Conservation (phyloP, 2,329 filamentous ascomycete species). For the Tolypocladium album region DNA sequence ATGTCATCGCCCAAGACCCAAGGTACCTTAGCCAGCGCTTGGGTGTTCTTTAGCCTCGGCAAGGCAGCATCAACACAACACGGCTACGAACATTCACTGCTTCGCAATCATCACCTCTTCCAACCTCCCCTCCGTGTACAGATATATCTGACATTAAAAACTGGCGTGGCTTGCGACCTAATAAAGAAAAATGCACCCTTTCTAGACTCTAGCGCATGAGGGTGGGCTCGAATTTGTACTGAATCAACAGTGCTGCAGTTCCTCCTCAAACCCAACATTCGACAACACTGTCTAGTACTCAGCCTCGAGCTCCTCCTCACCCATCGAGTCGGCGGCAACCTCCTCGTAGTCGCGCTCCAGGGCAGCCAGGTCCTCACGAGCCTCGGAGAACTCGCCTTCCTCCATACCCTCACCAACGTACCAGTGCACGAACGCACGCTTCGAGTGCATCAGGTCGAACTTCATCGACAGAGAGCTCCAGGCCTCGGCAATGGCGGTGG, state of each 20-base stretch:
- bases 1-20: neutral
- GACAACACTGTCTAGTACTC: slow-evolving; percentile 61
- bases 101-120: neutral
- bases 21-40: neutral
- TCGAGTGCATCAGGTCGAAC: slow-evolving; percentile 99
- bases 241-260: slow-evolving; percentile 8
- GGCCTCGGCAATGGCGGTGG: slow-evolving; percentile 94
- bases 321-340: slow-evolving; percentile 88
- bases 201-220: slow-evolving; percentile 13
- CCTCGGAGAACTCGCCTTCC: slow-evolving; percentile 99
- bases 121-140: slow-evolving; percentile 14
- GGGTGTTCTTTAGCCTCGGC: neutral
- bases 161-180: slow-evolving; percentile 22
- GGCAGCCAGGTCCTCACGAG: slow-evolving; percentile 94
- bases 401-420: slow-evolving; percentile 99
- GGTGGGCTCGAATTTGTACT: slow-evolving; percentile 14
- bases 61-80: neutral
- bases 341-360: slow-evolving; percentile 98
- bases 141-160: slow-evolving; percentile 25
- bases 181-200: slow-evolving; percentile 28
- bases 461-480: slow-evolving; percentile 95
- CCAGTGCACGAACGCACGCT: slow-evolving; percentile 99
- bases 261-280: slow-evolving; percentile 3
- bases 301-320: slow-evolving; percentile 75
- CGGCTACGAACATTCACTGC: neutral